Conservation (phyloP, 441 rosid species). For the Kokia cookei region DNA sequence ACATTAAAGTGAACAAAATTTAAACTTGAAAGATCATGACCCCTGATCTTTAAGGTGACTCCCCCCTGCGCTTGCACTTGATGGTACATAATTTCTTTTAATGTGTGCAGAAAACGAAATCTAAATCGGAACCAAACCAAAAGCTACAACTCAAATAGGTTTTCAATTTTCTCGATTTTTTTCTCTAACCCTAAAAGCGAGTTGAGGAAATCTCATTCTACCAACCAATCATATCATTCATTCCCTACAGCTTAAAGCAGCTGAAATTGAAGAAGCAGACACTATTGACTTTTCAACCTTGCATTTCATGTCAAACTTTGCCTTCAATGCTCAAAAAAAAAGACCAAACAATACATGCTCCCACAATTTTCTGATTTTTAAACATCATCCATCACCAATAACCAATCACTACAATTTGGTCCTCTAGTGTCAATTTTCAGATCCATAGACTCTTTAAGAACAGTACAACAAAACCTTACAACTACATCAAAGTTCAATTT, state of each 20-base stretch:
- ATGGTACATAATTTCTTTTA: too few relatives aligned
- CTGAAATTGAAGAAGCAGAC: background rate
- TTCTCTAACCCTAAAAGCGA: background rate
- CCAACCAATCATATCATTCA: background rate
- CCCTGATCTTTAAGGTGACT: too few relatives aligned
- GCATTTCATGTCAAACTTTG: background rate
- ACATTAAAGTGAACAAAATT: too few relatives aligned
- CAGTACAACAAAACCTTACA: background rate
- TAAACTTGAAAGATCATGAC: too few relatives aligned
- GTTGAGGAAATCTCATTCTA: background rate
- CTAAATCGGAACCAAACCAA: too few relatives aligned
- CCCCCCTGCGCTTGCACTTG: too few relatives aligned
- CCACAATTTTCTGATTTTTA: background rate
- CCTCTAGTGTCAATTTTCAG: background rate
- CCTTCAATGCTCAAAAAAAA: background rate
- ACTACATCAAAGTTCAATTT: background rate
- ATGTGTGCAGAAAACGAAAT: too few relatives aligned
- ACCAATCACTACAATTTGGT: background rate
- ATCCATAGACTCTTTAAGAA: background rate
- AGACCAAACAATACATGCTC: background rate
- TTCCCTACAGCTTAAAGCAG: background rate
- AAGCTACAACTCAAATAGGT: background rate
- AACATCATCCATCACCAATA: background rate
- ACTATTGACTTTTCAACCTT: background rate
- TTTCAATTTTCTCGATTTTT: too few relatives aligned